Evolutionary conservation across 1,284 basidiomycete genomes (phyloP), one percentile per base, ranked within the genome.

Genomic region (Tylopilus orsonianus): DNA sequence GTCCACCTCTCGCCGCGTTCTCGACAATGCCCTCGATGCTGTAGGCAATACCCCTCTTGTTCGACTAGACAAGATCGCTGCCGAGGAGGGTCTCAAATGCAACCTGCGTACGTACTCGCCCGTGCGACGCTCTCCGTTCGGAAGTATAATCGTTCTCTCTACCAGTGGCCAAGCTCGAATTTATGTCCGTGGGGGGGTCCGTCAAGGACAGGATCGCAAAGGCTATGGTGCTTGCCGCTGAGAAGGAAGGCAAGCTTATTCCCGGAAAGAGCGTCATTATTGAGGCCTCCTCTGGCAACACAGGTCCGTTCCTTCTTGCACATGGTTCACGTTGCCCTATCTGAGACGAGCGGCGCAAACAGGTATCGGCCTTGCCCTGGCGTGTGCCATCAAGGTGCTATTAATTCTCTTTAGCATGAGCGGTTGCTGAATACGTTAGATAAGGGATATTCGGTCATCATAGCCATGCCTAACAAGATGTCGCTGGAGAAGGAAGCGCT

Each of bases 401-500:
- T 38, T 27, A 42, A 38, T 27, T 20, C 8, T 13, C 8, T 26
- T 29, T 22, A 16, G 5, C 9, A 8, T 6, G 47, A 67, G 48
- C 55, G 61, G 65, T 62, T 78, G 69, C 86, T 89, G 84, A 88
- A 89, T 87, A 87, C 85, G 73, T 64, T 72, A 85, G 78, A 82
- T 81, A 83, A 90, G 87, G 88, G 87, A 72, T 91, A 90, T 79
- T 81, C 85, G 29, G 86, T 85, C 71, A 94, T 99, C 66, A 99
- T 99, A 68, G 95, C 93, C 48, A 75, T 97, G 65, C 96, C 95
- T 41, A 87, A 94, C 65, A 99, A 98, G 75, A 99, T 98, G 96
- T 93, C 90, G 4, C 71, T 87, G 50, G 95, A 99, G 73, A 99
- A 99, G 71, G 93, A 96, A 72, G 91, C 92, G 9, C 83, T 92